A percentile compares a stretch with the other conserved stretches of the same genome.
These are phyloP conservation scores for Apium graveolens DNA, from an alignment of 129 eudicot genomes.

Conservation along the genomic window DNA sequence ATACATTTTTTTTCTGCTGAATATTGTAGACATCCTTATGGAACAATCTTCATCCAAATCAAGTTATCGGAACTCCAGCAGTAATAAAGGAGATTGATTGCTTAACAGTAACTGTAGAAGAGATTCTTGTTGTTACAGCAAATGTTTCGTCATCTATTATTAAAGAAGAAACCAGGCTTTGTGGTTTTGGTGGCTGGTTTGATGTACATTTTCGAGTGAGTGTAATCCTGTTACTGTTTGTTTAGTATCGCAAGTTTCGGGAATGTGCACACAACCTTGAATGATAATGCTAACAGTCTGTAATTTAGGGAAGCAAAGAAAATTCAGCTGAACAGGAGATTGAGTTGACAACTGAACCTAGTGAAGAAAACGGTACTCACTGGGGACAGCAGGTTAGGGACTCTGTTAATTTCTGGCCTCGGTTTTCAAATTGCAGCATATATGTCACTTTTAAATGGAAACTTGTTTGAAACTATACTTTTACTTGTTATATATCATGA, in stretches of 20 bases:
- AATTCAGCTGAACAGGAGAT: constrained; percentile 71
- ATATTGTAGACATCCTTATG: constrained; percentile 69
- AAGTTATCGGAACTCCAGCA: constrained; percentile 74
- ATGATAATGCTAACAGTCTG: neutral
- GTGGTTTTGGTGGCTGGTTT: constrained; percentile 96
- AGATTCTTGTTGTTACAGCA: constrained; percentile 50
- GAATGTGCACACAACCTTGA: neutral
- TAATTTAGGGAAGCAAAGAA: constrained; percentile 52
- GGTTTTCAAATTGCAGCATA: neutral
- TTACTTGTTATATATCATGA: neutral
- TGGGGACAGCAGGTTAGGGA: constrained; percentile 98
- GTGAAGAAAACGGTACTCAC: constrained; percentile 55
- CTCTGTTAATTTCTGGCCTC: neutral
- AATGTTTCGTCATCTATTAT: constrained; percentile 46
- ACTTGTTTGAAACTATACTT: neutral
- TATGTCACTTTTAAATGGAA: neutral
- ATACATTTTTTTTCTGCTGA: constrained; percentile 6
- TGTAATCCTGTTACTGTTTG: neutral
- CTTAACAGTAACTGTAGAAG: constrained; percentile 67
- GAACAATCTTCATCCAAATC: constrained; percentile 90
- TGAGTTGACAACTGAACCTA: constrained; percentile 89
- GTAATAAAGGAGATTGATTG: constrained; percentile 80
- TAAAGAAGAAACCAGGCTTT: constrained; percentile 52
- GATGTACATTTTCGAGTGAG: constrained; percentile 96
- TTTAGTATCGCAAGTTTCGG: neutral